A percentile compares a stretch with the other conserved stretches of the same genome.
Conservation (phyloP, 495 filamentous ascomycete species). For the Parmelia sp. region DNA sequence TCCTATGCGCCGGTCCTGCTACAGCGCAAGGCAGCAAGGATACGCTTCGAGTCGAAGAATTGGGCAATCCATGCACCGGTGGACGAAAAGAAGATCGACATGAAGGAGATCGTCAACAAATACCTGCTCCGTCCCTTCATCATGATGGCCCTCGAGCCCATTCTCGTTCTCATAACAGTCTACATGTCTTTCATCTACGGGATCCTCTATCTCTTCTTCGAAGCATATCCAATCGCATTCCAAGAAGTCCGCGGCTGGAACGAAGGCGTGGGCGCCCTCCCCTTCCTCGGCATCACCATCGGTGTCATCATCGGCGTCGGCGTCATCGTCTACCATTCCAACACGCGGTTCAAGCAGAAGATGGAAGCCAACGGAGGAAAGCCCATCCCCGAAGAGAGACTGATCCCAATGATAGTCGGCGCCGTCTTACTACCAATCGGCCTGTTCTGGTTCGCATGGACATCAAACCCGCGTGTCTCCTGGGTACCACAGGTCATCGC, state of each 20-base stretch:
- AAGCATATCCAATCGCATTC: conserved; percentile 49
- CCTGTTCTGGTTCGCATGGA: conserved; percentile 55
- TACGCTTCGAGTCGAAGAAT: conserved; percentile 51
- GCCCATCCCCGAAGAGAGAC: conserved; percentile 42
- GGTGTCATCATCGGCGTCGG: conserved; percentile 42
- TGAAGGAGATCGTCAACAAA: conserved; percentile 29
- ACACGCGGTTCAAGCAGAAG: conserved; percentile 30
- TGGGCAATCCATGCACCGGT: conserved; percentile 49
- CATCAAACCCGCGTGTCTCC: conserved; percentile 27
- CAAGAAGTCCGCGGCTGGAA: conserved; percentile 43
- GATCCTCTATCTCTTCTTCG: conserved; percentile 44
- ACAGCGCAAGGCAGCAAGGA: conserved; percentile 38
- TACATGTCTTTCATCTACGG: conserved; percentile 47
- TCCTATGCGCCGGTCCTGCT: conserved; percentile 50
- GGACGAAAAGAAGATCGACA: conserved; percentile 42
- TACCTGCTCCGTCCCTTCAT: conserved; percentile 36
- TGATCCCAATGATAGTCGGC: conserved; percentile 48
- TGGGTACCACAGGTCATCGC: conserved; percentile 32
- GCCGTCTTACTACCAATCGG: conserved; percentile 44
- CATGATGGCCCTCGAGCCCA: conserved; percentile 45
- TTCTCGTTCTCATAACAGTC: conserved; percentile 41
- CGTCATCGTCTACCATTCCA: conserved; percentile 44
- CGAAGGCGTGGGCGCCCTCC: conserved; percentile 40
- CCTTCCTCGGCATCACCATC: conserved; percentile 49
- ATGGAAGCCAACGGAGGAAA: conserved; percentile 24